Percentiles rank a stretch among this genome's conserved stretches.
phyloP scores from a whole-genome alignment of 805 yeast genomes.

The Wickerhamiella kurtzmanii region DNA sequence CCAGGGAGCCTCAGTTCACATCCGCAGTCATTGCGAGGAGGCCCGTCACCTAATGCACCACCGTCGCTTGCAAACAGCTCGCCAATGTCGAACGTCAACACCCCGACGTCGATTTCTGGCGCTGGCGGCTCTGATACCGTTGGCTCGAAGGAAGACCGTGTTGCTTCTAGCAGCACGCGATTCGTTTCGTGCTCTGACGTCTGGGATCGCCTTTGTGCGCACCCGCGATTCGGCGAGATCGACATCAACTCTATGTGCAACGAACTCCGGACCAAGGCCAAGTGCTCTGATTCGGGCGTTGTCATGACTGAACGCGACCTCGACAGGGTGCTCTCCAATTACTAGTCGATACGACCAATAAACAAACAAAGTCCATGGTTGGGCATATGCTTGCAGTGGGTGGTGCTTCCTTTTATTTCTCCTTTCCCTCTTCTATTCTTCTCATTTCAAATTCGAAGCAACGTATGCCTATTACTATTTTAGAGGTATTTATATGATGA shows the following conservation, averaged over 20 bases:
- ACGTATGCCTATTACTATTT: not conserved
- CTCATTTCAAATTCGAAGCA: not conserved
- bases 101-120: not conserved
- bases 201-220: slow-evolving; percentile 92
- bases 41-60: slow-evolving; percentile 5
- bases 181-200: slow-evolving; percentile 71
- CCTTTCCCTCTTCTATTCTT: not conserved
- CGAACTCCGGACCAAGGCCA: slow-evolving; percentile 84
- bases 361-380: not conserved
- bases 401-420: not conserved
- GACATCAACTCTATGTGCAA: slow-evolving; percentile 89
- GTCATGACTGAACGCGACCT: slow-evolving; percentile 75
- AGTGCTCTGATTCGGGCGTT: slow-evolving; percentile 87
- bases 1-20: slow-evolving; percentile 1
- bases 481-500: not conserved
- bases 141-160: slow-evolving; percentile 20
- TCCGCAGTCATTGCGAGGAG: slow-evolving; percentile 3
- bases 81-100: not conserved
- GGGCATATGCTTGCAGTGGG: not conserved
- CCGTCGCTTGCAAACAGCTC: not conserved
- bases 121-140: not conserved
- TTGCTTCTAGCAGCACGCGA: slow-evolving; percentile 22
- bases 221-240: slow-evolving; percentile 83
- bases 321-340: slow-evolving; percentile 32
- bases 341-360: too few species aligned